Percentiles rank a stretch among this genome's conserved stretches.
phyloP scores from a whole-genome alignment of 139 green algal genomes.

The Prasinococcaceae sp. region DNA sequence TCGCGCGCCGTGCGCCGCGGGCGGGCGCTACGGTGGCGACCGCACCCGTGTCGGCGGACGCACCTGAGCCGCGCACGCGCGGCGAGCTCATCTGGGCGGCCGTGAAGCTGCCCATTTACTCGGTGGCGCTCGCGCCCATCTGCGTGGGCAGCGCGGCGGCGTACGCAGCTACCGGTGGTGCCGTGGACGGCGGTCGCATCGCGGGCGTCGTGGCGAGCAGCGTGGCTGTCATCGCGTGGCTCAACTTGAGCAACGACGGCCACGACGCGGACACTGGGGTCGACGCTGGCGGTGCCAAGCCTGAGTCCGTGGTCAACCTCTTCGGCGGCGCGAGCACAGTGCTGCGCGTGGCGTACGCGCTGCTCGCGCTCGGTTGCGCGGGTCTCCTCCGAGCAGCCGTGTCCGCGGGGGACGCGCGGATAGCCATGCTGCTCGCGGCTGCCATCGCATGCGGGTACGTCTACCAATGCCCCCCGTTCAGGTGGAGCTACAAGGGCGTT shows the following conservation, averaged over 20 bases:
- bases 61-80: too few relatives aligned
- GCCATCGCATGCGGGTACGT: conserved; percentile 81
- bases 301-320: conserved; percentile 88
- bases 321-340: conserved; percentile 15
- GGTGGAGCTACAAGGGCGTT: conserved; percentile 87
- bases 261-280: conserved; percentile 83
- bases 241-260: conserved; percentile 95
- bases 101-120: conserved; percentile 88
- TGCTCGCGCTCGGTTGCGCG: conserved; percentile 33
- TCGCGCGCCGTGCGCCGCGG: too few relatives aligned
- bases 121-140: conserved; percentile 68
- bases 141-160: conserved; percentile 33
- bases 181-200: conserved; percentile 9
- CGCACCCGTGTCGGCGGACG: too few relatives aligned
- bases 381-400: conserved; percentile 23
- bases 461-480: conserved; percentile 89
- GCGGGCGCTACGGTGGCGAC: too few relatives aligned
- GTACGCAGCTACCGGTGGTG: neutral
- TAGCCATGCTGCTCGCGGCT: conserved; percentile 41
- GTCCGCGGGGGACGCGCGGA: conserved; percentile 1
- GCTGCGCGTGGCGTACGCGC: conserved; percentile 25
- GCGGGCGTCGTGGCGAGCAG: conserved; percentile 36
- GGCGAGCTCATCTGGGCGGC: too few relatives aligned
- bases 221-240: conserved; percentile 76
- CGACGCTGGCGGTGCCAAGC: conserved; percentile 59